A percentile compares a stretch with the other conserved stretches of the same genome.
phyloP scores from a whole-genome alignment of 148 eudicot genomes.

The Camellia granthamiana region DNA sequence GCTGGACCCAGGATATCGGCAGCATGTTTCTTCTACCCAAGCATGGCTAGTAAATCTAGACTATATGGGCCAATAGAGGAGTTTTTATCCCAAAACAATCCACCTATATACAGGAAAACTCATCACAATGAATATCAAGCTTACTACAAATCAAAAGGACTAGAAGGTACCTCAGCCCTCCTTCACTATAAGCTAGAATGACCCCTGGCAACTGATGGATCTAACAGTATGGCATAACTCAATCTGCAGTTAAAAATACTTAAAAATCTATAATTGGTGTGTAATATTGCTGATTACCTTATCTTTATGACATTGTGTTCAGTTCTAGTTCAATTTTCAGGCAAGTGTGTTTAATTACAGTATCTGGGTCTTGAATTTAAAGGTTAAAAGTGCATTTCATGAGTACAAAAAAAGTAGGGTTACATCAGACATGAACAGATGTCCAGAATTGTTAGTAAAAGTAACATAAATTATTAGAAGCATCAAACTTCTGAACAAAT shows the following conservation, averaged over 20 bases:
- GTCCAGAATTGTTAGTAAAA: not conserved
- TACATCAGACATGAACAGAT: not conserved
- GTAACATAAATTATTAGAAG: not conserved
- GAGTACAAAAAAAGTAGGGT: not conserved
- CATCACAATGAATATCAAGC: conserved; percentile 42
- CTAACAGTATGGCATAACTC: not conserved
- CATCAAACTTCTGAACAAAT: not conserved
- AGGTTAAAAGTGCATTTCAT: not conserved
- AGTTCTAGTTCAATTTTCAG: not conserved
- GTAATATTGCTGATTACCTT: not conserved
- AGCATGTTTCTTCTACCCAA: conserved; percentile 72
- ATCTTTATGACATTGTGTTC: not conserved
- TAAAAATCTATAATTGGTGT: not conserved
- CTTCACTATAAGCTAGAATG: conserved; percentile 47
- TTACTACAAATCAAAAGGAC: conserved; percentile 52
- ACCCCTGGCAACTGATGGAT: not conserved
- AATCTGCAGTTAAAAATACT: not conserved
- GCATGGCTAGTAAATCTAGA: conserved; percentile 30
- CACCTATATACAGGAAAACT: conserved; percentile 52
- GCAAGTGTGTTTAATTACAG: not conserved
- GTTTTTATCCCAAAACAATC: conserved; percentile 38
- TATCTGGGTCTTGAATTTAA: not conserved
- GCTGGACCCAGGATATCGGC: conserved; percentile 70
- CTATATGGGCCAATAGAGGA: conserved; percentile 52
- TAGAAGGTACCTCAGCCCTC: conserved; percentile 55